phyloP scores from a whole-genome alignment of 768 basidiomycete species.

The Guyanaporus albipodus region DNA sequence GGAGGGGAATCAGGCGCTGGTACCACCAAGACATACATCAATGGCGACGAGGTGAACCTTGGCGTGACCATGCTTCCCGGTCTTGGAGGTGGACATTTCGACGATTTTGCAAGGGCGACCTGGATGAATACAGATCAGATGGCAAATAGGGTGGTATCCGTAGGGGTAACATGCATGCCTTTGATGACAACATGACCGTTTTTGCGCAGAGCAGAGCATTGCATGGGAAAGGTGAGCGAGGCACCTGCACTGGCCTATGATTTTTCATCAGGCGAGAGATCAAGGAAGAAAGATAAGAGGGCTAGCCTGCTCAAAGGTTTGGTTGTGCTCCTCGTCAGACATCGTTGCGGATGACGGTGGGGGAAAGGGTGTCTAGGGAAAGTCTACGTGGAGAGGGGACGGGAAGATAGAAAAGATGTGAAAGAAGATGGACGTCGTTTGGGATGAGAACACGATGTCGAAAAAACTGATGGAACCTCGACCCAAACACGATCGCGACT shows the following conservation, averaged over 20 bases:
- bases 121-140: conserved; percentile 21
- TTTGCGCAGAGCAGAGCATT: conserved; percentile 95
- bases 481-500: conserved; percentile 24
- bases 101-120: conserved; percentile 97
- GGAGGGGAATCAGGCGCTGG: neutral
- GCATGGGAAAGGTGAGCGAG: conserved; percentile 79
- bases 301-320: conserved; percentile 77
- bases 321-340: conserved; percentile 93
- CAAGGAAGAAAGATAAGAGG: conserved; percentile 5
- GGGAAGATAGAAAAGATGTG: conserved; percentile 22
- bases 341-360: conserved; percentile 41
- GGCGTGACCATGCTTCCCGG: conserved; percentile 99
- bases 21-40: conserved; percentile 62
- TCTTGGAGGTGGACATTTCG: conserved; percentile 99
- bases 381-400: conserved; percentile 21
- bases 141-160: conserved; percentile 1
- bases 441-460: conserved; percentile 23
- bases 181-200: conserved; percentile 96
- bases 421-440: conserved; percentile 22
- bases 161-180: conserved; percentile 39
- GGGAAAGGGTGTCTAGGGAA: conserved; percentile 14
- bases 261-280: conserved; percentile 17
- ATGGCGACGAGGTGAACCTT: conserved; percentile 97
- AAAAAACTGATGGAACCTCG: conserved; percentile 9
- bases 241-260: conserved; percentile 66